These are phyloP conservation scores for Penicillium sp. DNA, from an alignment of 2,329 filamentous ascomycete genomes.

Conservation along the genomic window DNA sequence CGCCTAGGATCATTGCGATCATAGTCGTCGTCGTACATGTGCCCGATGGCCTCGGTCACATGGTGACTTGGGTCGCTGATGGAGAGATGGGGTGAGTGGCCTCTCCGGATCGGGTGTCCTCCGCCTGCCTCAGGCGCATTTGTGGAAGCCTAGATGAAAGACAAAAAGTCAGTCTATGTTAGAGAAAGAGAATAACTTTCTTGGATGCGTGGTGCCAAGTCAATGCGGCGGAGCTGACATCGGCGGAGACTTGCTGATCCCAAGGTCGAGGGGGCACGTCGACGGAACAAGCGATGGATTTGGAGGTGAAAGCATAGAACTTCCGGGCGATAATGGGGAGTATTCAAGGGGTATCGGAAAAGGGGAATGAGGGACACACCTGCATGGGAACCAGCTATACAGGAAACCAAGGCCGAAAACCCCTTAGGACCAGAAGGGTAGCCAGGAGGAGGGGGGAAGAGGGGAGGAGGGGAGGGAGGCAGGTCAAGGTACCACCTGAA, in stretches of 20 bases:
- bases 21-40: slow-evolving; percentile 81
- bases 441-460: slow-evolving; percentile 26
- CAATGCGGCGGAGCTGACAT: slow-evolving; percentile 6
- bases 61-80: slow-evolving; percentile 91
- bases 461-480: slow-evolving; percentile 22
- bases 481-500: slow-evolving; percentile 43
- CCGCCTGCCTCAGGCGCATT: slow-evolving; percentile 45
- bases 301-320: background rate
- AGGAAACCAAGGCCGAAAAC: slow-evolving; percentile 32
- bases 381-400: slow-evolving; percentile 43
- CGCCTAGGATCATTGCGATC: slow-evolving; percentile 66
- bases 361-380: slow-evolving; percentile 33
- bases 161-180: slow-evolving; percentile 12
- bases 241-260: slow-evolving; percentile 3
- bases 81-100: slow-evolving; percentile 65
- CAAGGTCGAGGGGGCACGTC: background rate
- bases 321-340: background rate
- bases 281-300: background rate
- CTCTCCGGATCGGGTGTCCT: slow-evolving; percentile 57
- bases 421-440: slow-evolving; percentile 32
- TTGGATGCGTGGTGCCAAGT: background rate
- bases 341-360: slow-evolving; percentile 1
- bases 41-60: slow-evolving; percentile 91
- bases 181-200: background rate
- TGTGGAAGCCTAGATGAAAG: slow-evolving; percentile 44